Percentiles rank a stretch among this genome's conserved stretches.
phyloP scores from a whole-genome alignment of 1,284 basidiomycete genomes.

The Gomphus bonarii region DNA sequence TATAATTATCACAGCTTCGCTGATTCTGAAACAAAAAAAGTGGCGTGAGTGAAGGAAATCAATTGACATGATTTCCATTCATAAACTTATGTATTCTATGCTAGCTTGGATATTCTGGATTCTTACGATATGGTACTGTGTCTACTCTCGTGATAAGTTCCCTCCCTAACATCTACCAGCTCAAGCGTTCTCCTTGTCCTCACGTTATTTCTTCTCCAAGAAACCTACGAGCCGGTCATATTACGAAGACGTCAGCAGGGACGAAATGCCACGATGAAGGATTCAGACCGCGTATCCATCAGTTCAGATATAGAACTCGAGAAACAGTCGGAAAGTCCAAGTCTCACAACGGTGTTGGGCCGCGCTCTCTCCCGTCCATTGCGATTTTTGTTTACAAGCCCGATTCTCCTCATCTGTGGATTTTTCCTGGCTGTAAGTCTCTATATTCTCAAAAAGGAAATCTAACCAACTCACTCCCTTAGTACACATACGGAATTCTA shows the following conservation, averaged over 20 bases:
- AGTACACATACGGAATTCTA: constrained; percentile 10
- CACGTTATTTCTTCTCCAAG: constrained; percentile 2
- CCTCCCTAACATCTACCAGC: not conserved
- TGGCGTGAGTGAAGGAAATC: constrained; percentile 4
- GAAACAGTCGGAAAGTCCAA: not conserved
- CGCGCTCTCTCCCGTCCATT: constrained; percentile 8
- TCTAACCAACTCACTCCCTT: not conserved
- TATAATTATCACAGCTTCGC: not conserved
- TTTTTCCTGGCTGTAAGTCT: constrained; percentile 4
- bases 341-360: not conserved
- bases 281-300: not conserved
- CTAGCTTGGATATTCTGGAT: constrained; percentile 11
- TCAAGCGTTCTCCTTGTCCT: not conserved
- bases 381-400: constrained; percentile 9
- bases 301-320: not conserved
- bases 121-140: not conserved
- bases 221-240: constrained; percentile 11
- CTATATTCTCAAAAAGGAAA: not conserved
- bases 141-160: not conserved
- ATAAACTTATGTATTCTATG: no score
- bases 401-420: constrained; percentile 4
- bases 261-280: not conserved
- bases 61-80: no score
- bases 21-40: not conserved
- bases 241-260: not conserved